A percentile compares a stretch with the other conserved stretches of the same genome.
These are phyloP conservation scores for Naganishia sp. DNA, from an alignment of 1,284 basidiomycete species.

Conservation along the genomic window DNA sequence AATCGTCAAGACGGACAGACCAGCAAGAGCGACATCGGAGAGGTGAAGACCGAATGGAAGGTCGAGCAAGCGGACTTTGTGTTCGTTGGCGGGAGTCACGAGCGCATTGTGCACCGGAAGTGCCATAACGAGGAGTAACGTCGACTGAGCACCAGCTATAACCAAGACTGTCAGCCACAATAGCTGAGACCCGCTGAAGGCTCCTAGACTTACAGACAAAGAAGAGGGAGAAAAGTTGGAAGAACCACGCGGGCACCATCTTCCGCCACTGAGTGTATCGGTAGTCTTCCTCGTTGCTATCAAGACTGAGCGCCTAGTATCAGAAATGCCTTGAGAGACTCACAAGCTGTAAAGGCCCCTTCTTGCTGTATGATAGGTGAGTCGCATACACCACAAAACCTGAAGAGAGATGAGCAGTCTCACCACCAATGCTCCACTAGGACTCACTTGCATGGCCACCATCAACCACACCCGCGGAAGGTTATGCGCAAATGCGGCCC, in stretches of 20 bases:
- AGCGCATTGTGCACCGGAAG: slow-evolving; percentile 52
- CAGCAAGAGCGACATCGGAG: slow-evolving; percentile 69
- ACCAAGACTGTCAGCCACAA: slow-evolving; percentile 29
- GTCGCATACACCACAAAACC: slow-evolving; percentile 65
- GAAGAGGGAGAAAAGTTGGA: slow-evolving; percentile 75
- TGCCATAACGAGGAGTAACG: slow-evolving; percentile 74
- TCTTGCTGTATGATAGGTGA: slow-evolving; percentile 80
- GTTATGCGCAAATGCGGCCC: slow-evolving; percentile 56
- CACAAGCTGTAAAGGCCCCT: slow-evolving; percentile 72
- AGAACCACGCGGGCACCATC: slow-evolving; percentile 67
- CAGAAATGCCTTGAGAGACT: slow-evolving; percentile 14
- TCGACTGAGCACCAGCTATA: slow-evolving; percentile 69
- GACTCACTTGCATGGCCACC: slow-evolving; percentile 63
- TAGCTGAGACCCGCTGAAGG: not conserved
- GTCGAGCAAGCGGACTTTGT: slow-evolving; percentile 1
- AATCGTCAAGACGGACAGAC: slow-evolving; percentile 63
- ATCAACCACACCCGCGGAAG: slow-evolving; percentile 69
- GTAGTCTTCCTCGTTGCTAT: slow-evolving; percentile 79
- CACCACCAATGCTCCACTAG: slow-evolving; percentile 7
- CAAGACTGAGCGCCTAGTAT: not conserved
- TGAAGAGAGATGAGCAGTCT: slow-evolving; percentile 38
- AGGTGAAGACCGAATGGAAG: slow-evolving; percentile 54
- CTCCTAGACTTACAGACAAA: slow-evolving; percentile 65
- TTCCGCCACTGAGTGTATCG: slow-evolving; percentile 78
- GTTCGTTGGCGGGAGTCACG: slow-evolving; percentile 46